These are phyloP conservation scores for Beta macrorhiza DNA, from an alignment of 179 eudicot genomes.

Conservation along the genomic window DNA sequence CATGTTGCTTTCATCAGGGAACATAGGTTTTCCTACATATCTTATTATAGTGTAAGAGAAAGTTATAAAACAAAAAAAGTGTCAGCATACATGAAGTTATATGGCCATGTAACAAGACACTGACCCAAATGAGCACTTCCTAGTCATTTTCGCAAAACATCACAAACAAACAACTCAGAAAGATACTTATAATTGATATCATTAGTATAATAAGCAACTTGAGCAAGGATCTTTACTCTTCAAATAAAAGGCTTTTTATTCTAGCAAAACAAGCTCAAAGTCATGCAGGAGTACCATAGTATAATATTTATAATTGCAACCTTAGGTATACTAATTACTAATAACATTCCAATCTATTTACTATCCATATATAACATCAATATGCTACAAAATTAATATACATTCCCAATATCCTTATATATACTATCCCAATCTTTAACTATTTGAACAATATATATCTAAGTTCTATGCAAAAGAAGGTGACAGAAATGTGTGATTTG, in stretches of 20 bases:
- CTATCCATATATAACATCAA: slow-evolving; percentile 27
- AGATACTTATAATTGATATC: background rate
- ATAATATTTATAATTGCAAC: background rate
- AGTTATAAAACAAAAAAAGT: too few relatives aligned
- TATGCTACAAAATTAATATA: slow-evolving; percentile 57
- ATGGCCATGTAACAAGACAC: background rate
- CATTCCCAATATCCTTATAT: slow-evolving; percentile 42
- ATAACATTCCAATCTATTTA: slow-evolving; percentile 43
- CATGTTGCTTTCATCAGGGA: background rate
- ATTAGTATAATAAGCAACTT: background rate
- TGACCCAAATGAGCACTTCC: slow-evolving; percentile 7
- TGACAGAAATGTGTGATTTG: slow-evolving; percentile 32
- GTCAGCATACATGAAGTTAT: slow-evolving; percentile 11
- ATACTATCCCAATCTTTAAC: slow-evolving; percentile 33
- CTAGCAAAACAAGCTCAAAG: background rate
- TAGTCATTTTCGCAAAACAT: slow-evolving; percentile 19
- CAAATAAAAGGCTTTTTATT: background rate
- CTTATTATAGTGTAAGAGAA: background rate
- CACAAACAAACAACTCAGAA: slow-evolving; percentile 20
- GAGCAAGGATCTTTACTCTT: background rate
- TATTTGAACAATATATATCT: slow-evolving; percentile 16
- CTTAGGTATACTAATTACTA: slow-evolving; percentile 14
- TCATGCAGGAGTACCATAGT: background rate
- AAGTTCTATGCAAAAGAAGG: slow-evolving; percentile 34
- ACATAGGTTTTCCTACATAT: background rate